phyloP scores from a whole-genome alignment of 2,329 filamentous ascomycete genomes.

The Tolypocladium endophyticum region DNA sequence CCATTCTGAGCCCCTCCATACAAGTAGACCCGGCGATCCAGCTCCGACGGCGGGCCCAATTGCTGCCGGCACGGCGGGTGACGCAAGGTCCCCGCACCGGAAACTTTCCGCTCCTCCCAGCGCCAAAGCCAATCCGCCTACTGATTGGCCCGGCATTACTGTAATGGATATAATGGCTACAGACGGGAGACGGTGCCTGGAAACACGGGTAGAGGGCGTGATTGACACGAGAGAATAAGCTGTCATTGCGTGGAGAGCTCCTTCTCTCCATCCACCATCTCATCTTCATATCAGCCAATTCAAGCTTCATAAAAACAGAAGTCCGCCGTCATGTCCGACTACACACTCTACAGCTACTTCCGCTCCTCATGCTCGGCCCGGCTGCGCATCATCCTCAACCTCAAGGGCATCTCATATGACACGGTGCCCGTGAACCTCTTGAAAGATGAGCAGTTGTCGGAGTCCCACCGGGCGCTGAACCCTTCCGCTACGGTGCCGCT shows the following conservation, averaged over 20 bases:
- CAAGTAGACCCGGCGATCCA: no score
- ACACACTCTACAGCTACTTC: constrained; percentile 48
- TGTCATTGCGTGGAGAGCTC: not conserved
- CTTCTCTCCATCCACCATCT: not conserved
- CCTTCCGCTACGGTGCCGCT: constrained; percentile 45
- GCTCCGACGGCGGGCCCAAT: not conserved
- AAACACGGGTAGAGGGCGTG: not conserved
- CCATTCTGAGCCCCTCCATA: no score
- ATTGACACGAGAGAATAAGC: not conserved
- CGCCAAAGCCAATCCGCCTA: not conserved
- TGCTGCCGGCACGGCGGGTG: not conserved
- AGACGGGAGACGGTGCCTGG: not conserved
- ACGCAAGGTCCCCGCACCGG: not conserved
- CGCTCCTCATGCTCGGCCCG: constrained; percentile 53
- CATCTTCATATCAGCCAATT: not conserved
- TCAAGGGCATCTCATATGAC: constrained; percentile 41
- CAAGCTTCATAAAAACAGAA: not conserved
- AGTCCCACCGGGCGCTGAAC: constrained; percentile 36
- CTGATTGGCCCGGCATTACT: not conserved
- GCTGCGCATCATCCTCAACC: constrained; percentile 46
- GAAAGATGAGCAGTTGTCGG: constrained; percentile 37
- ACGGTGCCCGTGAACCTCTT: constrained; percentile 41
- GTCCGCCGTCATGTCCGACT: constrained; percentile 11
- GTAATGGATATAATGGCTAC: not conserved
- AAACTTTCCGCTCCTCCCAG: not conserved